phyloP scores from a whole-genome alignment of 1,139 yeast species.

The Scheffersomyces segobiensis region DNA sequence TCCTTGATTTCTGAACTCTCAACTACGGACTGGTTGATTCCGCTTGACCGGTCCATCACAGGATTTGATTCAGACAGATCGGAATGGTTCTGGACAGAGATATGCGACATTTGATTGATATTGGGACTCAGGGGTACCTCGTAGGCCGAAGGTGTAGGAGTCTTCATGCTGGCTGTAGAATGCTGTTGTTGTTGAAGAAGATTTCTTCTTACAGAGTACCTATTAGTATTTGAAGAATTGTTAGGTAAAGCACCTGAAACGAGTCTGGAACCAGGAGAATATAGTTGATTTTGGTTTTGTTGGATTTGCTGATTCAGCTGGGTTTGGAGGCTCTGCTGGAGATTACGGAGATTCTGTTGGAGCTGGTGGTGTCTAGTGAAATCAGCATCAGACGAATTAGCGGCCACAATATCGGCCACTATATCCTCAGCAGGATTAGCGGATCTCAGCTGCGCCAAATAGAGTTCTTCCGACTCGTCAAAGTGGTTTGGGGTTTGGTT shows the following conservation, averaged over 20 bases:
- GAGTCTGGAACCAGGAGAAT: conserved; percentile 1
- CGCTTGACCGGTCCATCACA: conserved; percentile 10
- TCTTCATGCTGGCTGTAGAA: conserved; percentile 20
- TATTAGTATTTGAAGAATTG: neutral
- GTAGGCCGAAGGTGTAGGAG: conserved; percentile 46
- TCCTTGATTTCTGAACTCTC: conserved; percentile 2
- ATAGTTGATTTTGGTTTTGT: neutral
- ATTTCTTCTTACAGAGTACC: conserved; percentile 7
- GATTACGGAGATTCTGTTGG: neutral
- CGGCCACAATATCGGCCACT: neutral
- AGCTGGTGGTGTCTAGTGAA: neutral
- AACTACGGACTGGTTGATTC: conserved; percentile 4
- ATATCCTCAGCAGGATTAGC: neutral
- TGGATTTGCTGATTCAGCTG: neutral
- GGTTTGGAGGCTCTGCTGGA: neutral
- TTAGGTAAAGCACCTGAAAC: neutral
- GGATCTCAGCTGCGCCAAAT: neutral
- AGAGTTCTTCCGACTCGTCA: neutral
- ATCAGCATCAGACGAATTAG: neutral
- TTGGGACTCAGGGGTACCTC: conserved; percentile 47
- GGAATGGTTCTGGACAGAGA: conserved; percentile 34
- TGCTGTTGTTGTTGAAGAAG: conserved; percentile 10
- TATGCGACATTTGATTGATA: conserved; percentile 26
- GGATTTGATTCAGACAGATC: conserved; percentile 46
- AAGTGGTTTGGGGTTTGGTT: conserved; percentile 4